Base-by-base conservation (phyloP, 306 rosid species). In the Lotus japonicus region DNA sequence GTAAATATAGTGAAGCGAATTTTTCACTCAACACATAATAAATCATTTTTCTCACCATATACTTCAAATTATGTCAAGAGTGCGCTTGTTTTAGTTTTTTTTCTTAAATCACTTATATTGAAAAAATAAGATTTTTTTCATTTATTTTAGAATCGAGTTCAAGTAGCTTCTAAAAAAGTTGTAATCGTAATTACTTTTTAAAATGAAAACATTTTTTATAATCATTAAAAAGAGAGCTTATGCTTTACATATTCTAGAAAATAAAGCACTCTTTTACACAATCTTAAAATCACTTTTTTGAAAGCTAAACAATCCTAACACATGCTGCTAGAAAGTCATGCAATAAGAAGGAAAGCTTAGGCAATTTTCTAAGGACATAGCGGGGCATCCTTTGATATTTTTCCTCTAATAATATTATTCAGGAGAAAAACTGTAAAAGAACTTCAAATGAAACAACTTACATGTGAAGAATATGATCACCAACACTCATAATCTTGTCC, bases 401-500 rank as follows among this genome's bases (percentile, higher is more conserved):
- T 13, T 48, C 16, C 44, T 43, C 58, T 28, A 52, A 43, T 35
- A 57, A n/a, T 52, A 69, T 58, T 77, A 58, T 64, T 71, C 6
- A 14, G 42, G n/a, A 57, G 6, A 46, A 17, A 16, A 57, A 1
- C 18, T 23, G 36, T 3, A 28, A 10, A 21, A 61, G 68, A 76
- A 43, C 57, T 21, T 77, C 70, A 64, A n/a, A 14, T 53, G 72
- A 75, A 71, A 73, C 54, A 68, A 80, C 99, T 83, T 85, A 90
- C 99, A 94, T 84, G 85, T 94, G 88, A 70, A 94, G 75, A 85
- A 94, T 90, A 74, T 90, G 88, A 83, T 94, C 99, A 31, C 99
- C 99, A 74, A 90, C 86, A 53, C 68, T 88, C 79, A 84, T 68
- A 75, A 90, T 86, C 81, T 85, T 94, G 73, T 94, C 97, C 82